Conservation (phyloP, 176 grass and related monocot genomes). For the Elymus sibiricus region DNA sequence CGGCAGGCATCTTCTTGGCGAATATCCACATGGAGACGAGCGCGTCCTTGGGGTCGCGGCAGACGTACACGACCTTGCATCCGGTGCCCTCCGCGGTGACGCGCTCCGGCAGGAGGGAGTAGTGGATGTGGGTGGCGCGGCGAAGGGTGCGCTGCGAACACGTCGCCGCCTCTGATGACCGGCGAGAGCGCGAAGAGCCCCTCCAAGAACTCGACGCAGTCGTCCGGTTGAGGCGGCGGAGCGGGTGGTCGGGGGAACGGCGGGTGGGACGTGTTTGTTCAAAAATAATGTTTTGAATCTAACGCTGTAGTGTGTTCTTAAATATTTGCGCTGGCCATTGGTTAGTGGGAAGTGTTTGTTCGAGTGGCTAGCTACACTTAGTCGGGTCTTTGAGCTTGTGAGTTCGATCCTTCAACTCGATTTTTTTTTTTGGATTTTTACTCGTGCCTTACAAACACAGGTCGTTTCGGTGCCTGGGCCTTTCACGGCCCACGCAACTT, state of each 20-base stretch:
- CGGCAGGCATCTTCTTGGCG: neutral
- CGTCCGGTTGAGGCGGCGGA: slow-evolving; percentile 21
- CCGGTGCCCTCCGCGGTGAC: neutral
- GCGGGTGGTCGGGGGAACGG: neutral
- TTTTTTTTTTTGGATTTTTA: too few species aligned
- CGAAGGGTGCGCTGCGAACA: neutral
- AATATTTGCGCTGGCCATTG: too few species aligned
- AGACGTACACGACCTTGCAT: slow-evolving; percentile 45
- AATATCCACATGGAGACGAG: slow-evolving; percentile 26
- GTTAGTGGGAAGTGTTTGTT: too few species aligned
- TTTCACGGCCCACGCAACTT: too few species aligned
- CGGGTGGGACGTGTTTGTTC: neutral
- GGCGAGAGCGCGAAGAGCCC: neutral
- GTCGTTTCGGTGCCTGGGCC: too few species aligned
- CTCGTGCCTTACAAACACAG: too few species aligned
- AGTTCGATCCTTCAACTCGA: too few species aligned
- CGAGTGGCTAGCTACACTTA: too few species aligned
- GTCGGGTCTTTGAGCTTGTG: too few species aligned
- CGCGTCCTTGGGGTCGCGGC: slow-evolving; percentile 42
- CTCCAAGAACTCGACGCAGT: slow-evolving; percentile 32
- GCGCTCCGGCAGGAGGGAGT: slow-evolving; percentile 13
- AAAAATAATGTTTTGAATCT: too few species aligned
- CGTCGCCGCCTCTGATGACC: neutral
- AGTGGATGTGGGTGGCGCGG: slow-evolving; percentile 30
- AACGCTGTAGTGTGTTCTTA: too few species aligned